Base-by-base conservation (phyloP, 2,329 filamentous ascomycete genomes). In the Neonectria faginata region DNA sequence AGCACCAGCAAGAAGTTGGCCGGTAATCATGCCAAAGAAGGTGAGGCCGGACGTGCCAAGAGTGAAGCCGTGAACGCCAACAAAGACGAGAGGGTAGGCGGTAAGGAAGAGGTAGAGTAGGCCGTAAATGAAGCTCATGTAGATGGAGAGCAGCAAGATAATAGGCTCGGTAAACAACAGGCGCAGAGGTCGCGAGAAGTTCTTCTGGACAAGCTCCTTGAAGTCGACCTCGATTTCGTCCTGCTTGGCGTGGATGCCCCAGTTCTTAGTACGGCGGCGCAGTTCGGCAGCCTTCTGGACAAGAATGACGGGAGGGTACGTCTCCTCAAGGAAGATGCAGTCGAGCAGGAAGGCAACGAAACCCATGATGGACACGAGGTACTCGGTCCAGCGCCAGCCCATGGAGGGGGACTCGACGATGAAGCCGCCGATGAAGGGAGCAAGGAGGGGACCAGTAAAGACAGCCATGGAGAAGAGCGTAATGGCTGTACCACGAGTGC, bases 81-180 rank as follows among this genome's bases (percentile, higher is more conserved):
- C 83, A 80, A 96, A 97, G 52, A 97, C 91, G 48, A 96, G 86
- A 0, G 92, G 90, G 72, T 97, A 97, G 1, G 93, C 92, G 0
- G 92, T 94, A 57, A 97, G 84, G 82, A 96, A 96, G 27, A 95
- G 89, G 74, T 96, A 97, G 1, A 97, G 86, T 0, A 96, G 83
- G 16, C 84, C 91, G 74, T 94, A 94, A 77, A 92, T 89, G 78
- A 93, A 93, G 45, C 89, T 86, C 82, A 90, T 91, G 79, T 93
- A 93, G 60, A 92, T 81, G 41, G 89, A 91, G 22, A 93, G 79
- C 10, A 89, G 79, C 0, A 87, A 82, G 60, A 93, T 89, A 60
- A 93, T 91, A 60, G 91, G 90, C 77, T 92, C 90, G 36, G 84
- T 83, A 64, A 91, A 86, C 11, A 93, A 84, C 67, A 92, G 85